Conservation (phyloP, 2,329 filamentous ascomycete genomes). For the Botrytis byssoidea region DNA sequence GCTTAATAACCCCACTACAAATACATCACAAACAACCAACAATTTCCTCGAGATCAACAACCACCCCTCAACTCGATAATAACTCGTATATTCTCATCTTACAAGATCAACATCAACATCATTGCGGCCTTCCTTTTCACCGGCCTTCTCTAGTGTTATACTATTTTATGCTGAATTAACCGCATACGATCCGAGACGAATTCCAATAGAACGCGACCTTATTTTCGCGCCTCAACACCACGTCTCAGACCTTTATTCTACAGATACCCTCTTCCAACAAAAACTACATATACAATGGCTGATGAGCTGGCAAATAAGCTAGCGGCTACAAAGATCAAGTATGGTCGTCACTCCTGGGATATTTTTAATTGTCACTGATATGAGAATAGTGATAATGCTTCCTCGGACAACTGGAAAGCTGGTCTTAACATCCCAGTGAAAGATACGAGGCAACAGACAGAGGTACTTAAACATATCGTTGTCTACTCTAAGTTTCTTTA, state of each 20-base stretch:
- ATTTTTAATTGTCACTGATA: slow-evolving; percentile 15
- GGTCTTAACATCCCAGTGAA: slow-evolving; percentile 68
- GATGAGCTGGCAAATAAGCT: slow-evolving; percentile 54
- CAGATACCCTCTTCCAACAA: slow-evolving; percentile 4
- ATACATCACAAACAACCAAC: slow-evolving; percentile 16
- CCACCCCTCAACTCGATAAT: slow-evolving; percentile 22
- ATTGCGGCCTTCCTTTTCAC: not conserved
- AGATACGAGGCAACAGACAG: slow-evolving; percentile 77
- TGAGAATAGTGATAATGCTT: slow-evolving; percentile 22
- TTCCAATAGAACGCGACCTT: slow-evolving; percentile 16
- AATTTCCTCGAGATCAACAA: slow-evolving; percentile 2
- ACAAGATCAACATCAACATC: not conserved
- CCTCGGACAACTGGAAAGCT: slow-evolving; percentile 69
- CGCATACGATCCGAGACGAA: slow-evolving; percentile 17
- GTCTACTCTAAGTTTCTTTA: not conserved
- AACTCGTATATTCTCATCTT: slow-evolving; percentile 1
- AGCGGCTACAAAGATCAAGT: slow-evolving; percentile 52
- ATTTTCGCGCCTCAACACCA: slow-evolving; percentile 13
- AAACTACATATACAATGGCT: slow-evolving; percentile 41
- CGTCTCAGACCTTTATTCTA: slow-evolving; percentile 4
- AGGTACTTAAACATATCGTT: slow-evolving; percentile 50
- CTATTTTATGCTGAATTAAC: slow-evolving; percentile 20
- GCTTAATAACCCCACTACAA: slow-evolving; percentile 10
- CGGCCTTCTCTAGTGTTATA: slow-evolving; percentile 8
- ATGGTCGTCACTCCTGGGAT: slow-evolving; percentile 19